Percentiles rank a stretch among this genome's conserved stretches.
Evolutionary conservation across 1,284 basidiomycete species (phyloP).

Genomic region (Cerioporus squamosus): DNA sequence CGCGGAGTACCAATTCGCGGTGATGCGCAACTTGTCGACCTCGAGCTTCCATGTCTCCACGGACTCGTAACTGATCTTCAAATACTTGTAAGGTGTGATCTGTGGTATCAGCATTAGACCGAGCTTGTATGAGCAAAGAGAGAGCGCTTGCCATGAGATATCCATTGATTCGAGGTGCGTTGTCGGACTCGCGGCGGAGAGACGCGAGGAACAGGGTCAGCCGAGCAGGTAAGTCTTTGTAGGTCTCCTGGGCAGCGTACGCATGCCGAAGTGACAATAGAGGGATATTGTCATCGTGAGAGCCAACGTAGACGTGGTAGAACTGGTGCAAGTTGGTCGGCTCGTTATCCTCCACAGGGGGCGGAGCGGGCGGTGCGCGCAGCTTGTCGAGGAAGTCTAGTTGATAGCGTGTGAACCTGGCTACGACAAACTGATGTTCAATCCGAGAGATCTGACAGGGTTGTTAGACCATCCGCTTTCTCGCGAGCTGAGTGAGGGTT

Average conservation of each 20-base stretch:
- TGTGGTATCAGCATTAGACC: background rate
- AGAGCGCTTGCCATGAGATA: no score
- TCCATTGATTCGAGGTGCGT: no score
- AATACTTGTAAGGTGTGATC: conserved; percentile 17
- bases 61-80: conserved; percentile 34
- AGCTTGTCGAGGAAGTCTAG: conserved; percentile 10
- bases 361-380: background rate
- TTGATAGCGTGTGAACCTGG: conserved; percentile 6
- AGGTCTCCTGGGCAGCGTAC: no score
- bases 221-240: no score
- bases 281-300: background rate
- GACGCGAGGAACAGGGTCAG: no score
- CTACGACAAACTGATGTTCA: conserved; percentile 11
- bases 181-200: no score
- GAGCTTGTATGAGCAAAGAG: no score
- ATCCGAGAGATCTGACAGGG: conserved; percentile 18
- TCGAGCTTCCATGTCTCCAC: conserved; percentile 30
- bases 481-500: background rate
- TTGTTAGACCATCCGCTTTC: background rate
- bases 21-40: conserved; percentile 32
- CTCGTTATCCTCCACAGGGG: background rate
- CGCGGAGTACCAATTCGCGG: conserved; percentile 26
- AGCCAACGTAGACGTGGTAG: background rate
- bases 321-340: background rate
- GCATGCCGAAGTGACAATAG: no score